These are phyloP conservation scores for Phytopythium oedochilum DNA, from an alignment of 352 stramenopile species.

Conservation along the genomic window DNA sequence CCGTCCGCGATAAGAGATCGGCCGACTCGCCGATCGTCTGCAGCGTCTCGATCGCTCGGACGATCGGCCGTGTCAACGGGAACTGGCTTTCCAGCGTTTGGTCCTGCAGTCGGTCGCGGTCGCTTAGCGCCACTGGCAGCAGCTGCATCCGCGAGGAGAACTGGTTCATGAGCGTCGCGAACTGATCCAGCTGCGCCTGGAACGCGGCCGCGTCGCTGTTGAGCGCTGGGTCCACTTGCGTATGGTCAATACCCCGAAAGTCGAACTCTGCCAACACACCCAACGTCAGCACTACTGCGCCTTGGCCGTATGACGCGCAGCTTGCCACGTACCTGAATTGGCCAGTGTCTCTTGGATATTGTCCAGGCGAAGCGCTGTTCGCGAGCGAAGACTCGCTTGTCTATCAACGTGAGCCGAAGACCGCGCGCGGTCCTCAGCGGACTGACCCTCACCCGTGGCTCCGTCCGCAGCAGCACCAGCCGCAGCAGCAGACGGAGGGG, in stretches of 20 bases:
- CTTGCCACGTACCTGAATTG: constrained; percentile 17
- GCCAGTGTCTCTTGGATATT: constrained; percentile 39
- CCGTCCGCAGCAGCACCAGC: not conserved
- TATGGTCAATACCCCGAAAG: constrained; percentile 5
- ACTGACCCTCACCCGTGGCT: not conserved
- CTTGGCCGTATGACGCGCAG: no score
- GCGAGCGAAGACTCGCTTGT: constrained; percentile 28
- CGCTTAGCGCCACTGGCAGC: constrained; percentile 32
- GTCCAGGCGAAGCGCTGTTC: constrained; percentile 26
- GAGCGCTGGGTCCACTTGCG: constrained; percentile 6
- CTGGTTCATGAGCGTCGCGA: constrained; percentile 36
- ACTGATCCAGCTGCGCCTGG: constrained; percentile 42
- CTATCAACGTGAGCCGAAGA: constrained; percentile 16
- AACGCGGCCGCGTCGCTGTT: constrained; percentile 20
- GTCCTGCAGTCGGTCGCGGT: constrained; percentile 1
- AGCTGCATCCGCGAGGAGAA: constrained; percentile 46
- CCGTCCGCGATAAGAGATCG: constrained; percentile 41
- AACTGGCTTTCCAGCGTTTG: constrained; percentile 8
- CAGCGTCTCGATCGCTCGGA: constrained; percentile 48
- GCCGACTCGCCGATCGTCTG: constrained; percentile 49
- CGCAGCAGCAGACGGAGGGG: not conserved
- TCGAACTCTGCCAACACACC: not conserved
- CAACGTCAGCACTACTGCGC: not conserved
- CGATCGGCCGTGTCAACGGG: constrained; percentile 12
- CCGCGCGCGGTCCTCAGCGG: constrained; percentile 6